A percentile compares a stretch with the other conserved stretches of the same genome.
Evolutionary conservation across 768 basidiomycete species (phyloP).

Genomic region (Kwoniella dejecticola): DNA sequence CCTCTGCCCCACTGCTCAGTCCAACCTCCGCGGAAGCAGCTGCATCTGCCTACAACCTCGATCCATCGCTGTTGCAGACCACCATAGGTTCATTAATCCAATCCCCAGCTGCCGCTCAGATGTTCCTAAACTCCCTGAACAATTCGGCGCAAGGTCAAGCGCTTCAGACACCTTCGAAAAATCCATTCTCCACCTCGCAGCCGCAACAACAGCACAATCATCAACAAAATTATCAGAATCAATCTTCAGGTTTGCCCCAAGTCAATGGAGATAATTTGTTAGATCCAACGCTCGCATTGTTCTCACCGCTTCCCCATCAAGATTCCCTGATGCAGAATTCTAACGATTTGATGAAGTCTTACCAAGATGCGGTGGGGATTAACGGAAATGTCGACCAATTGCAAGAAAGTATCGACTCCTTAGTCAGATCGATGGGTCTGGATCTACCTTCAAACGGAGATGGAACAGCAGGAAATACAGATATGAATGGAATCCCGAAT

Average conservation of each 20-base stretch:
- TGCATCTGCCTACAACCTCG: slow-evolving; percentile 45
- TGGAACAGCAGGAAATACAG: neutral
- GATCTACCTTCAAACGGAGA: slow-evolving; percentile 57
- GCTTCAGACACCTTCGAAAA: slow-evolving; percentile 22
- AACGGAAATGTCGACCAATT: slow-evolving; percentile 72
- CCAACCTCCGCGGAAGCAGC: slow-evolving; percentile 36
- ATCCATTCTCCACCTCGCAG: neutral
- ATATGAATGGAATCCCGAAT: neutral
- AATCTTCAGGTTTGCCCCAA: neutral
- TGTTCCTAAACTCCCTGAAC: slow-evolving; percentile 48
- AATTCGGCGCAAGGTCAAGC: slow-evolving; percentile 43
- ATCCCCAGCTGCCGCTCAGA: slow-evolving; percentile 53
- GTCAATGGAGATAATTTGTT: slow-evolving; percentile 3
- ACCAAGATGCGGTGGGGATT: slow-evolving; percentile 67
- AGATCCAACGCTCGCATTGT: slow-evolving; percentile 45
- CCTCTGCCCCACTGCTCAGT: slow-evolving; percentile 11
- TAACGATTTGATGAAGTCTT: slow-evolving; percentile 62
- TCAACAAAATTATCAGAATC: neutral
- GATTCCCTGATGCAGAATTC: slow-evolving; percentile 54
- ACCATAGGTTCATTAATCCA: slow-evolving; percentile 53
- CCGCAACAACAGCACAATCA: slow-evolving; percentile 2
- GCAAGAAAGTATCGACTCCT: slow-evolving; percentile 67
- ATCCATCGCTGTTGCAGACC: slow-evolving; percentile 45
- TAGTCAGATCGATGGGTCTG: slow-evolving; percentile 72
- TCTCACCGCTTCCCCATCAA: slow-evolving; percentile 43